Conservation (phyloP, 352 stramenopile species). For the Elongisporangium anandrum region DNA sequence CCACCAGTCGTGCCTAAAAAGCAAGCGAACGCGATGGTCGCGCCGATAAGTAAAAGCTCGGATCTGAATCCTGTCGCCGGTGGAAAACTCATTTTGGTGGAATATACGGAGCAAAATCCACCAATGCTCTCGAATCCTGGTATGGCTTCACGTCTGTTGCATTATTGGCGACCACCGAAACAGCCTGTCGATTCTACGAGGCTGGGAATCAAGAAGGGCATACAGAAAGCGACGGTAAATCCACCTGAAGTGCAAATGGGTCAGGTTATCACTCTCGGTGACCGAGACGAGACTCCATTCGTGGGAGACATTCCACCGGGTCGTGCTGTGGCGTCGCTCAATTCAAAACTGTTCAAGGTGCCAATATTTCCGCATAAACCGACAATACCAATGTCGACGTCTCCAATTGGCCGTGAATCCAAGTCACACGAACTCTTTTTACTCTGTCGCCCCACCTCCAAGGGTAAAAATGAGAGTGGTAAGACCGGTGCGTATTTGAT, state of each 20-base stretch:
- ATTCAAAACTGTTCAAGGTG: constrained; percentile 83
- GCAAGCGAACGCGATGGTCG: constrained; percentile 67
- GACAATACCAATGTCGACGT: constrained; percentile 42
- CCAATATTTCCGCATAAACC: constrained; percentile 74
- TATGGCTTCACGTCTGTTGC: constrained; percentile 81
- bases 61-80: constrained; percentile 74
- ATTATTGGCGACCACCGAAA: constrained; percentile 79
- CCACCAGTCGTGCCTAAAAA: constrained; percentile 35
- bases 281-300: constrained; percentile 79
- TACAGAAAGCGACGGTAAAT: constrained; percentile 60
- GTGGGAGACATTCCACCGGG: constrained; percentile 74
- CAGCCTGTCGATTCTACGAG: constrained; percentile 23
- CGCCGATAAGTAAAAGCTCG: constrained; percentile 86
- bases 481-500: constrained; percentile 76
- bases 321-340: constrained; percentile 69
- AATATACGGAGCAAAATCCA: constrained; percentile 82
- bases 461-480: constrained; percentile 54
- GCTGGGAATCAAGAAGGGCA: constrained; percentile 64
- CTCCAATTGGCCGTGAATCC: constrained; percentile 25
- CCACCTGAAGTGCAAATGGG: constrained; percentile 78
- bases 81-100: constrained; percentile 76
- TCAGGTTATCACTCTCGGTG: constrained; percentile 75
- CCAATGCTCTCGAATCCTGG: constrained; percentile 78
- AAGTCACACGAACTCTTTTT: constrained; percentile 66
- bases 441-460: constrained; percentile 63